Evolutionary conservation across 495 filamentous ascomycete genomes (phyloP), one percentile per base, ranked within the genome.

Genomic region (Rhypophila decipiens): DNA sequence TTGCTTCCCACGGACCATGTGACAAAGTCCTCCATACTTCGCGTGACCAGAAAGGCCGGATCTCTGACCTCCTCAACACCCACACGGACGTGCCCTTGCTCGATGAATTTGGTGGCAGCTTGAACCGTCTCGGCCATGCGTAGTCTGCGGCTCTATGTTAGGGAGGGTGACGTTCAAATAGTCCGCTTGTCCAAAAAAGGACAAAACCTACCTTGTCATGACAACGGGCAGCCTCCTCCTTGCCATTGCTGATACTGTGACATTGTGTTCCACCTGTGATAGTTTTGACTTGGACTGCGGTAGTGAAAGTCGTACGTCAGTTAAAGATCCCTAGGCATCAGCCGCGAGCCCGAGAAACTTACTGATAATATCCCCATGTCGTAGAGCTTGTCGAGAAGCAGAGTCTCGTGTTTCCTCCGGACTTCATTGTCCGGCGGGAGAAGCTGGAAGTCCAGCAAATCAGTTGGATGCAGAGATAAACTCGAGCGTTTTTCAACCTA

Each of bases 1-100:
- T 96, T 96, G 64, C 86, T 90, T 42, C 85, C 86, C 55, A 94
- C 88, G 23, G 91, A 87, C 93, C 93, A 98, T 3, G 93, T 97
- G 20, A 98, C 85, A 49, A 91, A 96, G 66, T 98, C 93, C 70
- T 97, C 93, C 83, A 95, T 86, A 56, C 83, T 88, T 49, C 85
- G 69, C 24, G 82, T 85, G 13, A 90, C 84, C 41, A 88, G 67
- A 56, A 79, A 88, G 0, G 84, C 84, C 9, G 90, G 82, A 65
- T 98, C 93, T 13, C 83, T 91, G 19, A 97, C 78, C 19, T 93
- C 85, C 54, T 98, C 90, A 0, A 87, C 85, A 3, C 93, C 94
- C 4, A 97, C 90, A 22, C 93, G 76, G 1, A 98, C 88, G 68
- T 98, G 94, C 2, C 93, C 93, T 55, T 96, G 90, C 67, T 97